Base-by-base conservation (phyloP, 2,329 filamentous ascomycete species). In the Exophiala aquamarina region DNA sequence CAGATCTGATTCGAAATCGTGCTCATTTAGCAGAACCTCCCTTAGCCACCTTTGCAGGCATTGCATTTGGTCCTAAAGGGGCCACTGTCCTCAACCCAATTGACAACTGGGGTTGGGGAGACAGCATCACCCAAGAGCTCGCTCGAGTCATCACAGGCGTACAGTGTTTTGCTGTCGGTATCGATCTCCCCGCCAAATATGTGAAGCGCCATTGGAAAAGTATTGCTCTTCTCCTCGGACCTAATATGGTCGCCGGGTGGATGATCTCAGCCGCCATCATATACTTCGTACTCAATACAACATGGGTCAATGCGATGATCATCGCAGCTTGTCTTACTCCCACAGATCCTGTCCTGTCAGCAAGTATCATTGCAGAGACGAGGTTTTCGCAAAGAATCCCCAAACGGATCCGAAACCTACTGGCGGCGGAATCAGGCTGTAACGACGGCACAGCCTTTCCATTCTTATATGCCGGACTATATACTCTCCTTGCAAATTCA, bases 131-230 rank as follows among this genome's bases (percentile, higher is more conserved):
- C 10, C 79, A 95, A 55, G 89, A 95, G 64, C 91, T 93, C 72
- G 90, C 89, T 35, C 84, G 90, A 57, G 86, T 95, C 59, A 89
- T 95, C 55, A 79, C 94, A 34, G 89, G 94, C 54, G 88, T 95
- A 23, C 90, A 95, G 73, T 94, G 89, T 71, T 95, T 95, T 66
- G 89, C 89, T 63, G 84, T 95, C 41, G 89, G 89, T 42, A 89
- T 95, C 71, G 89, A 95, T 71, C 73, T 95, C 76, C 89, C 89
- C 21, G 89, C 88, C 66, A 87, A 85, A 40, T 80, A 77, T 59
- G 72, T 78, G 49, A 66, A 64, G 18, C 68, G 70, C 47, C 74
- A 79, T 56, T 80, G 78, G 63, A 74, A 67, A 43, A 78, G 73
- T 23, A 58, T 79, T 3, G 63, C 65, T 6, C 66, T 77, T 50